Percentiles rank a stretch among this genome's conserved stretches.
Evolutionary conservation across 495 filamentous ascomycete genomes (phyloP).

Genomic region (Cercophora scortea): DNA sequence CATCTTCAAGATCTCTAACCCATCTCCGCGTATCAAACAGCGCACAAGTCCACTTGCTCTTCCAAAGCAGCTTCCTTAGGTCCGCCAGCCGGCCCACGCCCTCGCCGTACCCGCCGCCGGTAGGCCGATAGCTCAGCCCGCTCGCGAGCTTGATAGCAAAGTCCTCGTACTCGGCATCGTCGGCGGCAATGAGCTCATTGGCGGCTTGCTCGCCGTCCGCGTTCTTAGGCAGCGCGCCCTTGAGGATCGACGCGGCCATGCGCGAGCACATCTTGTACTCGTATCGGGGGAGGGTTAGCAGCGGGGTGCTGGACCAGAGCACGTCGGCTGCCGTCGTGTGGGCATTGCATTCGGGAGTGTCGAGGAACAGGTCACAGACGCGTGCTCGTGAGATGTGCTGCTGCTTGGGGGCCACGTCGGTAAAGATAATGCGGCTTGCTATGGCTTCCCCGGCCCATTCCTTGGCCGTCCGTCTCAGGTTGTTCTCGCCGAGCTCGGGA

Average conservation of each 20-base stretch:
- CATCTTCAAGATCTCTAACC: constrained; percentile 85
- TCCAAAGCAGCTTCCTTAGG: constrained; percentile 70
- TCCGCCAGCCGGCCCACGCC: constrained; percentile 63
- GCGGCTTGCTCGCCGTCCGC: constrained; percentile 60
- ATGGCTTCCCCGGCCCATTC: constrained; percentile 81
- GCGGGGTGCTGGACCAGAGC: constrained; percentile 89
- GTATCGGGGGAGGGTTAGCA: constrained; percentile 91
- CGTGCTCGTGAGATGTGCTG: constrained; percentile 89
- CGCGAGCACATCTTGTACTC: constrained; percentile 98
- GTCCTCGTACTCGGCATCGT: constrained; percentile 75
- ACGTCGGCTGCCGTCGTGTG: constrained; percentile 97
- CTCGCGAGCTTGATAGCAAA: constrained; percentile 68
- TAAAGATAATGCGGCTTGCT: constrained; percentile 89
- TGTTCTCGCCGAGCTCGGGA: constrained; percentile 83
- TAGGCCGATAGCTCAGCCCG: constrained; percentile 51
- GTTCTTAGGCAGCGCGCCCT: constrained; percentile 71
- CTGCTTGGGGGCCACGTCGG: constrained; percentile 92
- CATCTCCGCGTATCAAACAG: constrained; percentile 90
- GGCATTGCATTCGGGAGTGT: constrained; percentile 97
- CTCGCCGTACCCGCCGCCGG: constrained; percentile 38
- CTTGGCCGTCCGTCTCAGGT: constrained; percentile 71
- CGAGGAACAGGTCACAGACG: constrained; percentile 88
- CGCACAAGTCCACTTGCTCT: constrained; percentile 71
- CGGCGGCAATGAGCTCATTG: constrained; percentile 65
- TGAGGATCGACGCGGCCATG: constrained; percentile 92